phyloP scores from a whole-genome alignment of 352 stramenopile species.

The Phytophthora capsici region DNA sequence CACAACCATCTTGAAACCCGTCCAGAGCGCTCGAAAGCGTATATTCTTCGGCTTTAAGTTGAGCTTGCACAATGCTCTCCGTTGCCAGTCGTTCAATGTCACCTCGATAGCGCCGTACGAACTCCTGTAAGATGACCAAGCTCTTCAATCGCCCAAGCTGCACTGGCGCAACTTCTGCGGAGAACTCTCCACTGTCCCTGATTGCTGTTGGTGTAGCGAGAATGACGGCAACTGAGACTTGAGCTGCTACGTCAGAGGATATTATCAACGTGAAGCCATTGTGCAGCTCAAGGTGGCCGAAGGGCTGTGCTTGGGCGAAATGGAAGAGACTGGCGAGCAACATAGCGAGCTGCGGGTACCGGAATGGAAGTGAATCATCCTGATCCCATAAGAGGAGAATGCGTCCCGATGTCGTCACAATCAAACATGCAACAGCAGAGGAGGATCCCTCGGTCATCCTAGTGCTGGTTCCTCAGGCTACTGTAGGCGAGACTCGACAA shows the following conservation, averaged over 20 bases:
- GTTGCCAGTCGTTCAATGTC: constrained; percentile 38
- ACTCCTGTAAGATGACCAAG: constrained; percentile 53
- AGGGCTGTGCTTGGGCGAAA: constrained; percentile 48
- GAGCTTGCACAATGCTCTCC: constrained; percentile 34
- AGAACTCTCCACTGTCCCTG: background rate
- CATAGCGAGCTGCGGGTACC: constrained; percentile 48
- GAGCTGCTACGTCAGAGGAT: constrained; percentile 40
- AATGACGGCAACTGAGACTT: constrained; percentile 54
- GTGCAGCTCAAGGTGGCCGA: constrained; percentile 43
- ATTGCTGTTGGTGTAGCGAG: constrained; percentile 25
- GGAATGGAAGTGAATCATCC: constrained; percentile 50
- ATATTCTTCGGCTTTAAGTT: constrained; percentile 56
- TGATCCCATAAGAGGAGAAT: constrained; percentile 57
- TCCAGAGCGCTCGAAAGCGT: constrained; percentile 54
- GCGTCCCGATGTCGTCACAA: constrained; percentile 55
- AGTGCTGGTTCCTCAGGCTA: background rate
- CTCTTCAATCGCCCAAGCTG: constrained; percentile 50
- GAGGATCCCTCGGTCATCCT: constrained; percentile 21
- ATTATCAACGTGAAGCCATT: constrained; percentile 49
- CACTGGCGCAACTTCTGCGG: constrained; percentile 17
- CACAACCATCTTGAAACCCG: constrained; percentile 26
- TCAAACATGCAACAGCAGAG: constrained; percentile 45
- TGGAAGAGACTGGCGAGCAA: constrained; percentile 68
- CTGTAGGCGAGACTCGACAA: background rate
- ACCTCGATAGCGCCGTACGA: constrained; percentile 35